These are phyloP conservation scores for Mortierella polycephala DNA, from an alignment of 371 early-diverging fungal genomes.

Conservation along the genomic window DNA sequence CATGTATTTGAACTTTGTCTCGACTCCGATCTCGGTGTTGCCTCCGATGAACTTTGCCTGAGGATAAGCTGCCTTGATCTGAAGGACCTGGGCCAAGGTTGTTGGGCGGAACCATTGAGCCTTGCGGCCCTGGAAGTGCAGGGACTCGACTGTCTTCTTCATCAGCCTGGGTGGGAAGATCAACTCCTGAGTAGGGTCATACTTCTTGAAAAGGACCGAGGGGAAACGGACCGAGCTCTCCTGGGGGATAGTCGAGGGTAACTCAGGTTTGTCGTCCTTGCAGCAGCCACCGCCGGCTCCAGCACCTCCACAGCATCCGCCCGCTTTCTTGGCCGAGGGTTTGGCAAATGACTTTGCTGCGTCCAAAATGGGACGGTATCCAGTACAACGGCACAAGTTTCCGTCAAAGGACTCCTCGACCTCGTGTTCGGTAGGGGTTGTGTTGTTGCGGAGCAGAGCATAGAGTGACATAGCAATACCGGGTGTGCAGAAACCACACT, in stretches of 20 bases:
- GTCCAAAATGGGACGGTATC: conserved; percentile 83
- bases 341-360: conserved; percentile 75
- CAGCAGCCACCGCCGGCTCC: conserved; percentile 55
- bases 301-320: conserved; percentile 54
- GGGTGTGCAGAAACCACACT: conserved; percentile 89
- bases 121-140: conserved; percentile 53
- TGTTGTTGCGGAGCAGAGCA: conserved; percentile 72
- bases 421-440: conserved; percentile 68
- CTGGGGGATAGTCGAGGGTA: conserved; percentile 47
- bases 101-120: conserved; percentile 73
- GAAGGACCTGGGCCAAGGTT: conserved; percentile 66
- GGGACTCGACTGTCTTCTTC: conserved; percentile 58
- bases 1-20: conserved; percentile 74
- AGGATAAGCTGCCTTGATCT: conserved; percentile 66
- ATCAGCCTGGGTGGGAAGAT: conserved; percentile 69
- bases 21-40: conserved; percentile 83
- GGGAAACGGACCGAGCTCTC: conserved; percentile 54
- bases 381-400: conserved; percentile 88
- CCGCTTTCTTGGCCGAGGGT: conserved; percentile 37
- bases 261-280: conserved; percentile 42
- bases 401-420: conserved; percentile 86
- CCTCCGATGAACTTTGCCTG: conserved; percentile 78
- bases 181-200: conserved; percentile 68
- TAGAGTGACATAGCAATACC: conserved; percentile 88
- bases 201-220: conserved; percentile 59